phyloP scores from a whole-genome alignment of 148 eudicot genomes.

The Mesembryanthemum crystallinum region DNA sequence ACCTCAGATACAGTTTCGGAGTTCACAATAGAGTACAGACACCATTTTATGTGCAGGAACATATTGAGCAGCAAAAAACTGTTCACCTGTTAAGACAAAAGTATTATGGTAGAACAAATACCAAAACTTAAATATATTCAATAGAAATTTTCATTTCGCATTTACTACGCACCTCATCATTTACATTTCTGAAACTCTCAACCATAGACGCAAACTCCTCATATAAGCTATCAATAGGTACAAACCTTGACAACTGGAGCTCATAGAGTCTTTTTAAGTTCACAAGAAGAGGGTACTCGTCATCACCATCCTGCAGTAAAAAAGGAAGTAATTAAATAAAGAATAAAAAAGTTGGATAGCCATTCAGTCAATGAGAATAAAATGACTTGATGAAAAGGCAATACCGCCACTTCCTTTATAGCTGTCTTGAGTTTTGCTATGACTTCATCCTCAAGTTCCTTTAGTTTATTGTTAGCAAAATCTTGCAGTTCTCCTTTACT shows the following conservation, averaged over 20 bases:
- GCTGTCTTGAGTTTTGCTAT: slow-evolving; percentile 67
- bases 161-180: slow-evolving; percentile 68
- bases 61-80: slow-evolving; percentile 82
- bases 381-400: background rate
- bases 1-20: slow-evolving; percentile 61
- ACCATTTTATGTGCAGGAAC: slow-evolving; percentile 79
- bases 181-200: slow-evolving; percentile 57
- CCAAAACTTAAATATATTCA: background rate
- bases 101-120: slow-evolving; percentile 15
- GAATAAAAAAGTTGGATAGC: slow-evolving; percentile 15
- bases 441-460: slow-evolving; percentile 84
- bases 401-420: slow-evolving; percentile 77
- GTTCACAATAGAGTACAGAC: slow-evolving; percentile 52
- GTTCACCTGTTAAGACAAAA: slow-evolving; percentile 53
- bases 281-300: slow-evolving; percentile 84
- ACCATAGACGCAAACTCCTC: slow-evolving; percentile 57
- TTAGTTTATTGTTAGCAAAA: slow-evolving; percentile 68
- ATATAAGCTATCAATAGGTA: slow-evolving; percentile 69
- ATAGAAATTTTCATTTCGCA: slow-evolving; percentile 1
- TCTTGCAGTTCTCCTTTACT: slow-evolving; percentile 91
- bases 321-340: background rate
- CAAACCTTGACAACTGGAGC: slow-evolving; percentile 65
- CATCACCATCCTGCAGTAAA: slow-evolving; percentile 66
- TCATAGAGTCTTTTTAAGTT: slow-evolving; percentile 91
- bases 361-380: slow-evolving; percentile 8